Base-by-base conservation (phyloP, 139 green algal species). In the Chlamydomonas incerta region DNA sequence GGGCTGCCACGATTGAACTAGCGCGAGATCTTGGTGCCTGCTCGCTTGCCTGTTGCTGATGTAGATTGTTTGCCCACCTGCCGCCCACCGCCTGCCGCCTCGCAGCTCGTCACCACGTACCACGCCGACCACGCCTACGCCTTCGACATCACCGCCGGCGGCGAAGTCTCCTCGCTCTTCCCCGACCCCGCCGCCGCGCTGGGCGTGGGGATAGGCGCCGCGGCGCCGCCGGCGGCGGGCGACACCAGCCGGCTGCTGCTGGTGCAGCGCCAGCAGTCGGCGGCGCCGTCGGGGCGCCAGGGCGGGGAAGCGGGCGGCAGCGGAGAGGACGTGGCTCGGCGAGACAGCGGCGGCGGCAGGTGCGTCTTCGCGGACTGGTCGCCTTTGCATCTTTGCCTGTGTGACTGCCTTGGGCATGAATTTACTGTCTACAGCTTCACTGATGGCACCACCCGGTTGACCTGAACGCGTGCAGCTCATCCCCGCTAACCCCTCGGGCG, bases 81-180 rank as follows among this genome's bases (percentile, higher is more conserved):
- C n/a, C n/a, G n/a, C n/a, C n/a, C n/a, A n/a, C n/a, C n/a, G n/a
- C n/a, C n/a, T 14, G 50, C 11, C 50, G 50, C 50, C 50, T 57
- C 50, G n/a, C 89, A 90, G 74, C 31, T 98, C 66, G 80, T 96
- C 13, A 87, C 92, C 0, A 95, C 89, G n/a, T 98, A 97, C 85
- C 93, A 97, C 71, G 90, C 72, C 0, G 94, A 97, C 69, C 94
- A 97, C 58, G 93, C 90, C 0, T 97, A 97, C 87, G 58, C 77
- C 4, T 98, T 97, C 74, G 95, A 98, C 69, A 80, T 96, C 63
- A 90, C 82, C 31, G 55, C 79, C 18, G 62, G 52, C 11, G 66
- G 83, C 8, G 52, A 72, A 14, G 4, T 69, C 11, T 26, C 80
- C 17, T 33, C 66, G 1, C 1, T 47, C 15, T 76, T 69, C 50